These are phyloP conservation scores for Boletus subcaerulescens DNA, from an alignment of 768 basidiomycete species.

Conservation along the genomic window DNA sequence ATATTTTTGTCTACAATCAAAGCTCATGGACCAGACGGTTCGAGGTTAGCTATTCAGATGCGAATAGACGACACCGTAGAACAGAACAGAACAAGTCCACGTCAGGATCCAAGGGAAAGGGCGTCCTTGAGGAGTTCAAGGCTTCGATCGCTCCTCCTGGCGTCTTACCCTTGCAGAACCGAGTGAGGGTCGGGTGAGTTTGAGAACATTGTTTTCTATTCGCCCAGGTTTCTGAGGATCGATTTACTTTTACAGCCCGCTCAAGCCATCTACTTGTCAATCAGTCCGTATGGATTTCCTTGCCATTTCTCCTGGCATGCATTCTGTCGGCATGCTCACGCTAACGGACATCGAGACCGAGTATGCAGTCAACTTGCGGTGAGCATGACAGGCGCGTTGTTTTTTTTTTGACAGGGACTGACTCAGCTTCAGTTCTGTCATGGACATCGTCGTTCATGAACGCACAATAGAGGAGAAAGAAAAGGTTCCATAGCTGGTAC, in stretches of 20 bases:
- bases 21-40: constrained; percentile 72
- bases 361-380: constrained; percentile 73
- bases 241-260: constrained; percentile 48
- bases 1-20: constrained; percentile 87
- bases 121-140: constrained; percentile 26
- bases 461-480: constrained; percentile 7
- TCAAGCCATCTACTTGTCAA: constrained; percentile 79
- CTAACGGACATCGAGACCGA: constrained; percentile 75
- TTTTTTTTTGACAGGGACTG: background rate
- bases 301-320: constrained; percentile 76
- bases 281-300: constrained; percentile 85
- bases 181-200: constrained; percentile 76
- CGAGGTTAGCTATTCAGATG: constrained; percentile 68
- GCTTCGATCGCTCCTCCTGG: constrained; percentile 45
- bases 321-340: constrained; percentile 67
- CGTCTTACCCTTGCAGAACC: constrained; percentile 72
- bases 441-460: constrained; percentile 75
- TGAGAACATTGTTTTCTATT: background rate
- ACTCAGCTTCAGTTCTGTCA: constrained; percentile 52
- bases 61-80: constrained; percentile 41
- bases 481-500: constrained; percentile 11
- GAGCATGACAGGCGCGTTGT: constrained; percentile 8
- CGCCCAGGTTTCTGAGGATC: background rate
- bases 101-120: constrained; percentile 19
- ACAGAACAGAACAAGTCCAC: constrained; percentile 27